Evolutionary conservation across 768 basidiomycete genomes (phyloP).

Genomic region (Mycena latifolia): DNA sequence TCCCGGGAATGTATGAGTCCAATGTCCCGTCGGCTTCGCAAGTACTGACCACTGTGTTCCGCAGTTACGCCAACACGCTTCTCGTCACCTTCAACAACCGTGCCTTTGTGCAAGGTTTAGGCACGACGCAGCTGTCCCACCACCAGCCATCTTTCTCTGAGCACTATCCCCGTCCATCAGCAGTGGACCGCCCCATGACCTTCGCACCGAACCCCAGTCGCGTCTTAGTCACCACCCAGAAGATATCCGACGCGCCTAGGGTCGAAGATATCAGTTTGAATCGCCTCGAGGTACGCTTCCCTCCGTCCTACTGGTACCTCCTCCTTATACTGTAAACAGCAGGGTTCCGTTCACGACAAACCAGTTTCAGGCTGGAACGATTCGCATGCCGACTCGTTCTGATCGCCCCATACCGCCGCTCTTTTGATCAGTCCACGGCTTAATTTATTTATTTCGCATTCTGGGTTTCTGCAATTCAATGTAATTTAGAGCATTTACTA

Average conservation of each 20-base stretch:
- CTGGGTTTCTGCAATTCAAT: neutral
- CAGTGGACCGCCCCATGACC: constrained; percentile 18
- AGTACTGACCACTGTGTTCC: neutral
- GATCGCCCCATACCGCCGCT: neutral
- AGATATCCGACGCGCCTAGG: constrained; percentile 3
- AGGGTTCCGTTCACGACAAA: constrained; percentile 5
- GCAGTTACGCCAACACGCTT: constrained; percentile 32
- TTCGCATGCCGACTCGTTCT: constrained; percentile 1
- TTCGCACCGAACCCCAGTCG: constrained; percentile 26
- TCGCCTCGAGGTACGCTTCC: constrained; percentile 23
- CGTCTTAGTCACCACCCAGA: constrained; percentile 26
- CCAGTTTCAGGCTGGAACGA: constrained; percentile 17
- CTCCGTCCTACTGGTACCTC: too few relatives aligned
- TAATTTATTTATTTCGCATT: constrained; percentile 16
- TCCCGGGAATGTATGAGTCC: constrained; percentile 28
- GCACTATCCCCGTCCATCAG: constrained; percentile 11
- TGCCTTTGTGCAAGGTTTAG: constrained; percentile 8
- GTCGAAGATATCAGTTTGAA: constrained; percentile 25
- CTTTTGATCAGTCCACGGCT: constrained; percentile 2
- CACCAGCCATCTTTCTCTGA: constrained; percentile 21
- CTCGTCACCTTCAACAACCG: constrained; percentile 34
- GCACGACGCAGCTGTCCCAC: neutral
- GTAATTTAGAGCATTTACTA: constrained; percentile 2
- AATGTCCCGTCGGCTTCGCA: neutral
- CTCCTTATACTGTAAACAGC: neutral